Evolutionary conservation across 208 protist genomes (phyloP), one percentile per base, ranked within the genome.

Genomic region (Wallacemonas collosoma): DNA sequence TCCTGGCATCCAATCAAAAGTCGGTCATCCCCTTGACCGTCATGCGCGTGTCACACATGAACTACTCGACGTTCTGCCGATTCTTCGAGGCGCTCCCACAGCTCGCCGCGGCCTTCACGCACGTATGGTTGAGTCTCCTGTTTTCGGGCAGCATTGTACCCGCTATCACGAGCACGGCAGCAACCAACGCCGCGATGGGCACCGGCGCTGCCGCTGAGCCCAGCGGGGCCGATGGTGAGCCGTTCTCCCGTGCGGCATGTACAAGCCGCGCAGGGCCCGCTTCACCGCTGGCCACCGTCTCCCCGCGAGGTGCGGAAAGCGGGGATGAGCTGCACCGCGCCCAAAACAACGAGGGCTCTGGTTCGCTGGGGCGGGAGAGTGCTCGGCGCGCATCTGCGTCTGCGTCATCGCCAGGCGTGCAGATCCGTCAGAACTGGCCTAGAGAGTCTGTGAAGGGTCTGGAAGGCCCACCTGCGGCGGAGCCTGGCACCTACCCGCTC

Each of bases 61-160:
- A 85, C 74, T 81, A 72, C 43, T 56, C 72, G 1, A 68, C 69
- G 44, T 95, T 95, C 71, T 80, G 53, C 53, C 79, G 82, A 2
- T 88, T 86, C 68, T 95, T 95, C 73, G 90, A 95, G 41, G 76
- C 72, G 51, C 69, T 88, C 26, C 87, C 87, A 44, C 78, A 92
- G 43, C 60, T 95, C 15, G 68, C 77, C 1, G 85, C 90, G 2
- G 79, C 87, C 58, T 95, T 92, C 72, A 62, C 78, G 50, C 90
- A 88, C 53, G 84, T 93, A 43, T 95, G 90, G 90, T 45, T 95
- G 15, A 73, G 76, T 8, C 68, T 90, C 12, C 80, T 90, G n/a
- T 41, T 85, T 45, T 69, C 70, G 51, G 73, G 68, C 45, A 26
- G 41, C 26, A 64, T 83, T 43, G 62, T 45, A 2, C 15, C 39